Evolutionary conservation across 768 basidiomycete genomes (phyloP).

Genomic region (Agrocybe pediades): DNA sequence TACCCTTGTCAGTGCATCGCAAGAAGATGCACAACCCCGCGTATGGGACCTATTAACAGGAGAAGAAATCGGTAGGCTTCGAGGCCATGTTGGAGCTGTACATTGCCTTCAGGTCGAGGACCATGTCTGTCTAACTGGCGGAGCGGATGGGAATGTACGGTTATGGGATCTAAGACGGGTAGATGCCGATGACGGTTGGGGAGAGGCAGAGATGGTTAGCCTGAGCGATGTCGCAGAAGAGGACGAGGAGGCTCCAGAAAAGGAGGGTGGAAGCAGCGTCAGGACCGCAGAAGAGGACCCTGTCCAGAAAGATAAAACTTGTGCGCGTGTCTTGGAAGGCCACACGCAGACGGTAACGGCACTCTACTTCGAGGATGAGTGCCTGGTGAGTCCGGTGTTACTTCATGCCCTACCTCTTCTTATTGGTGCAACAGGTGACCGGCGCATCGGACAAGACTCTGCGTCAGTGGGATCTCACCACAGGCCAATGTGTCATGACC

Average conservation of each 20-base stretch:
- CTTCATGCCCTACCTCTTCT: constrained; percentile 12
- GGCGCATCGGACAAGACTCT: constrained; percentile 98
- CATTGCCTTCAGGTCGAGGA: constrained; percentile 95
- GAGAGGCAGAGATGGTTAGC: constrained; percentile 53
- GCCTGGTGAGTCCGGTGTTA: constrained; percentile 59
- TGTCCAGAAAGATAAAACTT: constrained; percentile 54
- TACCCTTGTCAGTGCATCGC: constrained; percentile 84
- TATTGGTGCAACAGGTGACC: constrained; percentile 66
- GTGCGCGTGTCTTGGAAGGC: constrained; percentile 79
- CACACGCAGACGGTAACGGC: constrained; percentile 93
- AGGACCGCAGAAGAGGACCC: constrained; percentile 36
- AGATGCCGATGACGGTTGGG: constrained; percentile 70
- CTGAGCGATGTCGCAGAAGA: constrained; percentile 70
- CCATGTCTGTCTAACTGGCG: constrained; percentile 87
- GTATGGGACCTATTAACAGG: constrained; percentile 96
- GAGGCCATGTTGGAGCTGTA: constrained; percentile 80
- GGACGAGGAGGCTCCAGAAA: constrained; percentile 52
- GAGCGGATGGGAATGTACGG: constrained; percentile 80
- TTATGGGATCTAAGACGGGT: constrained; percentile 91
- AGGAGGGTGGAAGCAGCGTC: constrained; percentile 36
- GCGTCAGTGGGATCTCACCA: constrained; percentile 96
- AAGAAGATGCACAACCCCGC: constrained; percentile 82
- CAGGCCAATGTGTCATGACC: constrained; percentile 97
- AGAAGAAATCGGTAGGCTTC: constrained; percentile 79
- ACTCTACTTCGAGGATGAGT: constrained; percentile 94